Percentiles rank a stretch among this genome's conserved stretches.
Evolutionary conservation across 257 asterid genomes (phyloP).

Genomic region (Leptodermis oblonga): DNA sequence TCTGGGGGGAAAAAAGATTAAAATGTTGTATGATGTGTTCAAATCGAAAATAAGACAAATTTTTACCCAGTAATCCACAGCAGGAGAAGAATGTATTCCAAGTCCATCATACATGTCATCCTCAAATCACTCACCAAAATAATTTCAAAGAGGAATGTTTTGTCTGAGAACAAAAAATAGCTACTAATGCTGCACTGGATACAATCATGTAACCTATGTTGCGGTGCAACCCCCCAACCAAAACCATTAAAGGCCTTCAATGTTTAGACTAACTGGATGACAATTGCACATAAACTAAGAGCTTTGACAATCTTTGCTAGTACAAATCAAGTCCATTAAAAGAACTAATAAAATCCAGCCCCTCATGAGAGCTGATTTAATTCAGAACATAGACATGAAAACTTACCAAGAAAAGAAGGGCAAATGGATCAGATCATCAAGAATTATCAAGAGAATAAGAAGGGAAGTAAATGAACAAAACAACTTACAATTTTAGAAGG

Average conservation of each 20-base stretch:
- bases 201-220: neutral
- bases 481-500: conserved; percentile 73
- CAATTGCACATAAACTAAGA: neutral
- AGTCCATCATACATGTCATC: neutral
- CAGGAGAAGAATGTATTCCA: neutral
- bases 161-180: neutral
- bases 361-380: too few relatives aligned
- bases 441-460: conserved; percentile 6
- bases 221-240: neutral
- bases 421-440: neutral
- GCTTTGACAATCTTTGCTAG: neutral
- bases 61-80: too few relatives aligned
- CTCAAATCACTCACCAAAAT: neutral
- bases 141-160: neutral
- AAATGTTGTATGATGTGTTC: neutral
- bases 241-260: neutral
- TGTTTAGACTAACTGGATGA: neutral
- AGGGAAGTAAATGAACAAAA: conserved; percentile 8
- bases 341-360: neutral
- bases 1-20: conserved; percentile 32
- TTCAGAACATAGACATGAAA: neutral
- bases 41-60: neutral
- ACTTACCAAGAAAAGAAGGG: conserved; percentile 3
- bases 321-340: neutral
- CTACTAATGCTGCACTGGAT: neutral